These are phyloP conservation scores for Aspergillus quadrilineatus DNA, from an alignment of 2,329 filamentous ascomycete genomes.

Conservation along the genomic window DNA sequence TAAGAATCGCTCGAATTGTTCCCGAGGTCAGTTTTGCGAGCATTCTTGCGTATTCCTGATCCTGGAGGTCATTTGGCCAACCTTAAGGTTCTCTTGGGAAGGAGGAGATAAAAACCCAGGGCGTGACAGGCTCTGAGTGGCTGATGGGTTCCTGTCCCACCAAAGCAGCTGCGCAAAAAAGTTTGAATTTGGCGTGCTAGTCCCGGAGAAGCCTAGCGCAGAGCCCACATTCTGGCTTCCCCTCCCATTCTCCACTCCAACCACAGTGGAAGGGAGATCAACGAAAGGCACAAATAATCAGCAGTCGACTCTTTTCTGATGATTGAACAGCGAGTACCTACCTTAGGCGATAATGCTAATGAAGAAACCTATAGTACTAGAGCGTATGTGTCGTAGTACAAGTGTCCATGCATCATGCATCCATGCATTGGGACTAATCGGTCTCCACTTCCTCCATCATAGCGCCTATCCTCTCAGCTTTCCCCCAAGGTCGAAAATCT, in stretches of 20 bases:
- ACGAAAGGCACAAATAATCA: not conserved
- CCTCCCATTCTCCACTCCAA: conserved; percentile 8
- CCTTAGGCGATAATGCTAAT: conserved; percentile 1
- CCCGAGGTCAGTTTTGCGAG: not conserved
- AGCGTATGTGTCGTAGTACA: conserved; percentile 6
- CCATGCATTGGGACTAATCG: conserved; percentile 7
- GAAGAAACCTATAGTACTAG: conserved; percentile 3
- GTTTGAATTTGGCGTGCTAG: conserved; percentile 4
- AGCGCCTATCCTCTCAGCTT: conserved; percentile 1
- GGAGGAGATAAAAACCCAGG: conserved; percentile 4
- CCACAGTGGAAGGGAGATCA: not conserved
- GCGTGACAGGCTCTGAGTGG: conserved; percentile 2
- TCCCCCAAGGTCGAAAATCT: conserved; percentile 3
- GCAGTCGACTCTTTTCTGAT: not conserved
- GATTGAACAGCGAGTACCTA: not conserved
- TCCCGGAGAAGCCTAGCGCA: not conserved
- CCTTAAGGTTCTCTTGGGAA: conserved; percentile 1
- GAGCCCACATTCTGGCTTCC: not conserved
- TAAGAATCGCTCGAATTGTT: not conserved
- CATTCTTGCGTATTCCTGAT: not conserved
- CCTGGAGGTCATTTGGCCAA: not conserved
- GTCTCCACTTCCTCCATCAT: conserved; percentile 4
- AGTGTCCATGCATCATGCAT: conserved; percentile 9
- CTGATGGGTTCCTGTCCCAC: not conserved
- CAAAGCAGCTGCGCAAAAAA: conserved; percentile 5